Evolutionary conservation across 225 moss, liverwort and hornwort genomes (phyloP).

Genomic region (Climacium dendroides): DNA sequence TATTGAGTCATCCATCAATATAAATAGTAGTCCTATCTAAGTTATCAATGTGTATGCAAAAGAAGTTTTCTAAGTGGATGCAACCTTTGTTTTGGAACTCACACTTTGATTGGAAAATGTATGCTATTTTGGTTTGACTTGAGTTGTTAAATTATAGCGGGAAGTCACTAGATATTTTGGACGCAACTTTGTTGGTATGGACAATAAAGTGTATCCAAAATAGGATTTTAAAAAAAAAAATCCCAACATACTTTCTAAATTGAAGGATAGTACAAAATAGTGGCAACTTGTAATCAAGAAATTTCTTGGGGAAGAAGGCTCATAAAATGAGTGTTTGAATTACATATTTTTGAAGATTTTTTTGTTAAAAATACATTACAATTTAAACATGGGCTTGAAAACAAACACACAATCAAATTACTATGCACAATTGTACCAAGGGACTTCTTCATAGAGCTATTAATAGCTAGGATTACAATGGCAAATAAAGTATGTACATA

Average conservation of each 20-base stretch:
- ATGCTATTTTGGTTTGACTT: too few species aligned
- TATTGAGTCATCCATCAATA: neutral
- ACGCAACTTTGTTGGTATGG: too few species aligned
- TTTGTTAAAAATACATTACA: neutral
- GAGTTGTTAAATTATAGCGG: too few species aligned
- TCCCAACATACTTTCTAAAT: fast-evolving
- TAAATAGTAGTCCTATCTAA: neutral
- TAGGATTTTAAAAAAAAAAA: too few species aligned
- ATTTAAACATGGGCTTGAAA: neutral
- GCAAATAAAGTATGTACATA: fast-evolving
- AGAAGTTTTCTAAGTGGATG: neutral
- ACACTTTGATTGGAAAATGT: neutral
- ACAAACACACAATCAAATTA: neutral
- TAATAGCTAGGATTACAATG: neutral
- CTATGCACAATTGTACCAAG: neutral
- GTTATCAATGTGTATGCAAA: neutral
- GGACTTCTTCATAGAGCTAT: neutral
- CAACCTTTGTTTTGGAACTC: neutral
- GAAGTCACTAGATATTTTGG: too few species aligned
- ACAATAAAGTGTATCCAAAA: too few species aligned
- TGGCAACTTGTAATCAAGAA: neutral
- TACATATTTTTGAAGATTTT: neutral
- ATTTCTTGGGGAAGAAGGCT: neutral
- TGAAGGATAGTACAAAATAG: neutral
- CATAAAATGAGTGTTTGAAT: neutral